Percentiles rank a stretch among this genome's conserved stretches.
Evolutionary conservation across 2,329 filamentous ascomycete genomes (phyloP).

Genomic region (Diplodia sapinea): DNA sequence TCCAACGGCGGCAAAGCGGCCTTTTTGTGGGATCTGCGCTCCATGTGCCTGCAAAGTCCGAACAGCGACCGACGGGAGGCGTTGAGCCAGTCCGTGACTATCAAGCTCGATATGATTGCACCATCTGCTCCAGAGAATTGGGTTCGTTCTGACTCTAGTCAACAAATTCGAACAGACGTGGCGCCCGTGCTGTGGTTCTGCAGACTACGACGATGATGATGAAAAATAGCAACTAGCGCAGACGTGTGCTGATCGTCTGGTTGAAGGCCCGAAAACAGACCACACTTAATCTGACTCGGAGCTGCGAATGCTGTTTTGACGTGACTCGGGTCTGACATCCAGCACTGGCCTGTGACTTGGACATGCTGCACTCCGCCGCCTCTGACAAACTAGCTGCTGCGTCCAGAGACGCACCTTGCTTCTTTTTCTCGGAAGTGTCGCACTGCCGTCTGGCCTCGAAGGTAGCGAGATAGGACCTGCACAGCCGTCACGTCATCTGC

Average conservation of each 20-base stretch:
- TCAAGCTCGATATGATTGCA: neutral
- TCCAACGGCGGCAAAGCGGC: neutral
- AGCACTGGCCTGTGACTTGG: neutral
- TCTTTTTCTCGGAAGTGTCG: neutral
- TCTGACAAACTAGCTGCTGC: neutral
- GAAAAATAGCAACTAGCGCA: slow-evolving; percentile 11
- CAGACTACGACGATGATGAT: neutral
- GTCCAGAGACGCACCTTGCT: neutral
- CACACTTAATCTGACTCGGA: slow-evolving; percentile 15
- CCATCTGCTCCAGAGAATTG: neutral
- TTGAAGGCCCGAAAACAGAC: slow-evolving; percentile 17
- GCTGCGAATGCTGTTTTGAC: neutral
- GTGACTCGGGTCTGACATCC: neutral
- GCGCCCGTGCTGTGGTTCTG: neutral
- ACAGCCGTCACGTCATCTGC: neutral
- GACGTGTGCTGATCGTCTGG: slow-evolving; percentile 10
- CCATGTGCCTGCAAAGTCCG: neutral
- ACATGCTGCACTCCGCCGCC: neutral
- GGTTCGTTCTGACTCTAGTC: neutral
- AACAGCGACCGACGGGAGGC: neutral
- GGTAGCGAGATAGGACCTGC: neutral
- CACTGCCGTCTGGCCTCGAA: neutral
- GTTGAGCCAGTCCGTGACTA: neutral
- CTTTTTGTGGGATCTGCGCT: neutral
- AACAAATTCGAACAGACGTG: slow-evolving; percentile 1